Evolutionary conservation across 352 stramenopile genomes (phyloP).

Genomic region (Pythium insidiosum): DNA sequence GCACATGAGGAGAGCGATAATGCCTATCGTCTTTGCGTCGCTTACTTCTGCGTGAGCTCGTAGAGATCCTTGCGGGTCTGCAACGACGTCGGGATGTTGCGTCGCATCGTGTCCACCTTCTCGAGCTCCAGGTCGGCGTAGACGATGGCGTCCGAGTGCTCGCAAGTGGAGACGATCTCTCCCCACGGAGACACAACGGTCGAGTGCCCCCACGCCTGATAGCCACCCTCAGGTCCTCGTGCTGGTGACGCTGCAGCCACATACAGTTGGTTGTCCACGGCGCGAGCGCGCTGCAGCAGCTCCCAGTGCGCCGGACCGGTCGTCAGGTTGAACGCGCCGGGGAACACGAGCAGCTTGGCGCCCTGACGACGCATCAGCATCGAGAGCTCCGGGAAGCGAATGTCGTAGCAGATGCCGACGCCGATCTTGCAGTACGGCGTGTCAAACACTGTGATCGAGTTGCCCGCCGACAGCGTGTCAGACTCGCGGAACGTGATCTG

Average conservation of each 20-base stretch:
- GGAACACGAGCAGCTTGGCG: constrained; percentile 84
- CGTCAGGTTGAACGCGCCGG: constrained; percentile 84
- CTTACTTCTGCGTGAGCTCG: constrained; percentile 78
- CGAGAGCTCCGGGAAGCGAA: constrained; percentile 98
- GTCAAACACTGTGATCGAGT: constrained; percentile 81
- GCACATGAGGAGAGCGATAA: too few relatives aligned
- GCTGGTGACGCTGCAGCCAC: constrained; percentile 95
- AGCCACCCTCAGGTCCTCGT: constrained; percentile 90
- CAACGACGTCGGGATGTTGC: constrained; percentile 92
- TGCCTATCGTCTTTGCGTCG: too few relatives aligned
- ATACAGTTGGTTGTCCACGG: constrained; percentile 94
- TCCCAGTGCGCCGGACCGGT: constrained; percentile 98
- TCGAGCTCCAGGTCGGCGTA: constrained; percentile 95
- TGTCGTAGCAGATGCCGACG: constrained; percentile 99
- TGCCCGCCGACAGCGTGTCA: constrained; percentile 95
- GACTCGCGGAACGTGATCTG: constrained; percentile 99
- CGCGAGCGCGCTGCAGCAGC: constrained; percentile 94
- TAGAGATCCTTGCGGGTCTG: constrained; percentile 97
- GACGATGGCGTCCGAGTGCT: constrained; percentile 90
- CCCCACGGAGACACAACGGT: constrained; percentile 97
- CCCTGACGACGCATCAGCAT: constrained; percentile 93
- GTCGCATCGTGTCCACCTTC: constrained; percentile 92
- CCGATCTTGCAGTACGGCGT: constrained; percentile 91
- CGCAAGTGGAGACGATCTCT: constrained; percentile 93
- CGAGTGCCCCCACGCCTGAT: constrained; percentile 99